Evolutionary conservation across 148 eudicot genomes (phyloP), one percentile per base, ranked within the genome.

Genomic region (Drosera capensis): DNA sequence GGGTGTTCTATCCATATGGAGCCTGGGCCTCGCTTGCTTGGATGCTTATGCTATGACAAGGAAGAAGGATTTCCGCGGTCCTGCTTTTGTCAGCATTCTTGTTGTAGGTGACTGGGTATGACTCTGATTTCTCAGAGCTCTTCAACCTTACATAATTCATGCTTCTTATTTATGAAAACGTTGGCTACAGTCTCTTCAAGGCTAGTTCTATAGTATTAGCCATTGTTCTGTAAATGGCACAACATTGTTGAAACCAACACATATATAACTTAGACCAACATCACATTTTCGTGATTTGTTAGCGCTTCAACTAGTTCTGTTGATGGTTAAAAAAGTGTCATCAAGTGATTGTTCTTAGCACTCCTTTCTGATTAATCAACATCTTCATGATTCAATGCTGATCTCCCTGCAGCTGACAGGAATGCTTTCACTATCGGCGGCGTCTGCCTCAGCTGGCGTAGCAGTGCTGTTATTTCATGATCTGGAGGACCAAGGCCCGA

Each of bases 31-130:
- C 2, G 85, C 79, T 3, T 48, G 52, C 22, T 49, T 83, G 55
- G 94, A 84, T 44, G 77, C 73, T n/a, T 77, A 77, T 54, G 76
- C 88, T 8, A 66, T 84, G 46, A 43, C 54, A 21, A 62, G 25
- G 45, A 77, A 69, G 25, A 63, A 48, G 47, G 51, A 58, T 25
- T 57, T 84, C 42, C 85, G 71, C 48, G 77, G 68, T 49, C 64
- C 63, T 11, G 37, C 65, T 39, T 35, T 77, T 7, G 73, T 84
- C 60, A 65, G 85, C 73, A 68, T 84, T 36, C 77, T 76, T 43
- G 75, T 67, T 2, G 77, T 79, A 2, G 88, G 94, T 46, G 94
- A 84, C 54, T 79, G 84, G 94, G 94, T 79, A 21, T 57, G 63
- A 23, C 14, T 11, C n/a, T 6, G n/a, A 1, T 34, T 34, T 47